Evolutionary conservation across 176 grass and related monocot species (phyloP).

Genomic region (Aegilops umbellulata): DNA sequence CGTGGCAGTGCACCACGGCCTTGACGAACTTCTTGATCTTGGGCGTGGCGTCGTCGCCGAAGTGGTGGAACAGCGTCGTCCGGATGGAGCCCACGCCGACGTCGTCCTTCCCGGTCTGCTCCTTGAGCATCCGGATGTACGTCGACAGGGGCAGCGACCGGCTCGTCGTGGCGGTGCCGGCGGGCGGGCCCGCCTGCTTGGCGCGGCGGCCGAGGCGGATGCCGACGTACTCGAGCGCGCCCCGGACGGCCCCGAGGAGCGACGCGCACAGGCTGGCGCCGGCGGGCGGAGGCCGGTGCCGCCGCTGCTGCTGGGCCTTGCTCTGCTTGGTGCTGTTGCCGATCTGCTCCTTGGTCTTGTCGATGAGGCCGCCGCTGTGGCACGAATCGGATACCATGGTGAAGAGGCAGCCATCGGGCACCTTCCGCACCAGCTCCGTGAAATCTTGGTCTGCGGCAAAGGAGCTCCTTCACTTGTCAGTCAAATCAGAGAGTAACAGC

Average conservation of each 20-base stretch:
- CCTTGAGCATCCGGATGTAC: constrained; percentile 67
- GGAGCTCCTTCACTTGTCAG: too few relatives aligned
- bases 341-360: constrained; percentile 88
- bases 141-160: constrained; percentile 73
- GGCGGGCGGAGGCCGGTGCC: background rate
- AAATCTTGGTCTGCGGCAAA: constrained; percentile 71
- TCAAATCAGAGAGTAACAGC: too few relatives aligned
- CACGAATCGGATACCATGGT: constrained; percentile 86
- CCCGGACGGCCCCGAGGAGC: constrained; percentile 21
- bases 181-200: background rate
- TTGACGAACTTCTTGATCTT: constrained; percentile 94
- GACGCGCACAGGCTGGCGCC: constrained; percentile 30
- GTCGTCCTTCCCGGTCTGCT: constrained; percentile 74
- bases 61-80: constrained; percentile 72
- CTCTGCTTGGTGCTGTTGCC: constrained; percentile 61
- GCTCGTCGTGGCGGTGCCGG: constrained; percentile 24
- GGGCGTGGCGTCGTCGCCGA: constrained; percentile 80
- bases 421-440: constrained; percentile 61
- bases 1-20: constrained; percentile 26
- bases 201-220: constrained; percentile 23
- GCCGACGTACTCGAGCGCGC: constrained; percentile 37
- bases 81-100: constrained; percentile 75
- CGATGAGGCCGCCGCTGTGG: constrained; percentile 87
- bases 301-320: background rate
- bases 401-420: constrained; percentile 63